Evolutionary conservation across 768 basidiomycete species (phyloP), one percentile per base, ranked within the genome.

Genomic region (Artomyces pyxidatus): DNA sequence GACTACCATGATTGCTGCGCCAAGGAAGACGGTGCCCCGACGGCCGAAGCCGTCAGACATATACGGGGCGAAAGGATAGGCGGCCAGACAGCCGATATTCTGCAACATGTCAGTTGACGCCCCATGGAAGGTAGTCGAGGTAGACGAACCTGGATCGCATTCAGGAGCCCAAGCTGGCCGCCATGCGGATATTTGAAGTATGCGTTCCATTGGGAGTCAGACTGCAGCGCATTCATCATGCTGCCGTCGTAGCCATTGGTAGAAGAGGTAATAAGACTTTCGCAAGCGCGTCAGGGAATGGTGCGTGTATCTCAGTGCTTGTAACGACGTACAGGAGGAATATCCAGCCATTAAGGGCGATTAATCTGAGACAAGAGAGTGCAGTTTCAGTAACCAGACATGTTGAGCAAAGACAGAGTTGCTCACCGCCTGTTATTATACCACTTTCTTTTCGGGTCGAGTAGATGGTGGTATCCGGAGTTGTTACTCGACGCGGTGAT

Each of bases 341-440:
- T 16, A 65, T 63, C 59, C 64, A 65, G 3, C 56, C 43, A 46
- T 49, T 45, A 55, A 87, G 77, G 37, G 57, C 48, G 47, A 85
- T 79, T 56, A 85, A 60, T 49, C 83, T 83, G 48, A 37, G 17
- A 29, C 26, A 29, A 22, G 11, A 37, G 6, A 5, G 37, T 9
- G 47, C 19, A 37, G 37, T 44, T 16, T 4, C 14, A 30, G 49
- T 12, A 28, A 14, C 51, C n/a, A n/a, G n/a, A n/a, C n/a, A n/a
- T n/a, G n/a, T n/a, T n/a, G n/a, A n/a, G n/a, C n/a, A n/a, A n/a
- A n/a, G n/a, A n/a, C n/a, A n/a, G n/a, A n/a, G n/a, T n/a, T n/a
- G n/a, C 71, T n/a, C 57, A 81, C 81, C 85, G 72, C 64, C 63
- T 76, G 71, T 88, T 87, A 67, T 81, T 86, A 66, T 83, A 84